These are phyloP conservation scores for Colletotrichum filicis DNA, from an alignment of 2,329 filamentous ascomycete genomes.

Conservation along the genomic window DNA sequence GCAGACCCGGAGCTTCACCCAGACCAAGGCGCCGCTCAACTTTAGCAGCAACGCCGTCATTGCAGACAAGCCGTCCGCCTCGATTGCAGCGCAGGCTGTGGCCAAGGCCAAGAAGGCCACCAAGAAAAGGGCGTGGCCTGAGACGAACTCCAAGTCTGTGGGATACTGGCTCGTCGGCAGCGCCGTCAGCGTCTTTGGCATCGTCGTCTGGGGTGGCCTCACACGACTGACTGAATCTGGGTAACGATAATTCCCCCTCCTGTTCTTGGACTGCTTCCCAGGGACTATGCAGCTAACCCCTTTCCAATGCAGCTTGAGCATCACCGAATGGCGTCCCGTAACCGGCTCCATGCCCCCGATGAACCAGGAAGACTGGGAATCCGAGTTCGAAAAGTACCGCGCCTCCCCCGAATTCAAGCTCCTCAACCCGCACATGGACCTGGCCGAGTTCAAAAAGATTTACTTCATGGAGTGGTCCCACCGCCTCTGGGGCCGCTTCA, in stretches of 20 bases:
- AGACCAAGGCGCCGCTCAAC: slow-evolving; percentile 44
- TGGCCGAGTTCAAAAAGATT: slow-evolving; percentile 96
- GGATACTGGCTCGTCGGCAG: slow-evolving; percentile 95
- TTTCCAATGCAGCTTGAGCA: slow-evolving; percentile 76
- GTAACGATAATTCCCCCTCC: slow-evolving; percentile 58
- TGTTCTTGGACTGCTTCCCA: not conserved
- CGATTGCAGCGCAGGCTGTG: slow-evolving; percentile 18
- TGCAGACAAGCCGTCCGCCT: slow-evolving; percentile 10
- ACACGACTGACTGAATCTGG: slow-evolving; percentile 96
- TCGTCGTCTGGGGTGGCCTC: slow-evolving; percentile 93
- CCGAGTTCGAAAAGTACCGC: slow-evolving; percentile 92
- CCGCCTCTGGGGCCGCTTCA: slow-evolving; percentile 90
- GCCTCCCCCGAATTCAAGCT: slow-evolving; percentile 92
- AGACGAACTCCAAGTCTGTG: slow-evolving; percentile 79
- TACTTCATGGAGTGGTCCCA: slow-evolving; percentile 99
- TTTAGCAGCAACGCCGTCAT: slow-evolving; percentile 37
- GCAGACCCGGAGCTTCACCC: slow-evolving; percentile 46
- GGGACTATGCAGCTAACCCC: slow-evolving; percentile 8
- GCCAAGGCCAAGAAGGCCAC: slow-evolving; percentile 27
- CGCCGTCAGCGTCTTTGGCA: slow-evolving; percentile 93
- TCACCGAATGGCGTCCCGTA: slow-evolving; percentile 98
- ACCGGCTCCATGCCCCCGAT: slow-evolving; percentile 90
- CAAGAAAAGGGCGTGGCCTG: slow-evolving; percentile 57
- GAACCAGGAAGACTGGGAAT: slow-evolving; percentile 84
- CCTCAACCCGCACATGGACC: slow-evolving; percentile 91